Conservation (phyloP, 106 monocot species). For the Allium cepa region DNA sequence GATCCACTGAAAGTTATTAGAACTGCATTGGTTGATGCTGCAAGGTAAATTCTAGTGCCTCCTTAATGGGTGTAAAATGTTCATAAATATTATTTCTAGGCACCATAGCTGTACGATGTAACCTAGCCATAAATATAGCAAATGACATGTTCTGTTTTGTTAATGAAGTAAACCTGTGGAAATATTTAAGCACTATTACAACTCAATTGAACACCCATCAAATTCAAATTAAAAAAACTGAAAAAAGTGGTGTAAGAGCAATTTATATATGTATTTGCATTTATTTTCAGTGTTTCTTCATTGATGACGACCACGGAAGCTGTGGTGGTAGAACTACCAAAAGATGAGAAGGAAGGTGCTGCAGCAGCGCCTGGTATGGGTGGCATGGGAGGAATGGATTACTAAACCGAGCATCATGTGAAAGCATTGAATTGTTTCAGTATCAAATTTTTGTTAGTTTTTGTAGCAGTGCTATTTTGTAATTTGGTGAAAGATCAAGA, state of each 20-base stretch:
- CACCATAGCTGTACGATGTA: not conserved
- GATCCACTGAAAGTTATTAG: conserved; percentile 76
- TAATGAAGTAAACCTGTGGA: not conserved
- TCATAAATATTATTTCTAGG: not conserved
- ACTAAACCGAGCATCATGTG: not conserved
- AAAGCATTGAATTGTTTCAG: too few relatives aligned
- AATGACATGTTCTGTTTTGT: not conserved
- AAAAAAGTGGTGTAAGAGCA: too few relatives aligned
- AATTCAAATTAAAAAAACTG: too few relatives aligned
- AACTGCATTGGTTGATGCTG: conserved; percentile 69
- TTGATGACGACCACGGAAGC: conserved; percentile 76
- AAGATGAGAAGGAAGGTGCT: conserved; percentile 36
- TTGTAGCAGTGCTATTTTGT: too few relatives aligned
- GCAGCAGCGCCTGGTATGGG: not conserved
- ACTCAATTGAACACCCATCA: too few relatives aligned
- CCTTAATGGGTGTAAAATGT: too few relatives aligned
- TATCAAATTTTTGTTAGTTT: too few relatives aligned
- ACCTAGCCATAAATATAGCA: not conserved
- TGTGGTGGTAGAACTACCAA: conserved; percentile 57
- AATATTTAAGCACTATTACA: too few relatives aligned
- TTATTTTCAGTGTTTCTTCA: not conserved
- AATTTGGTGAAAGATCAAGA: too few relatives aligned
- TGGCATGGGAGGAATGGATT: conserved; percentile 26
- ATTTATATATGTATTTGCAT: too few relatives aligned
- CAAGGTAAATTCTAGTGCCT: conserved; percentile 23